Evolutionary conservation across 2,329 filamentous ascomycete genomes (phyloP).

Genomic region (Gaeumannomyces tritici): DNA sequence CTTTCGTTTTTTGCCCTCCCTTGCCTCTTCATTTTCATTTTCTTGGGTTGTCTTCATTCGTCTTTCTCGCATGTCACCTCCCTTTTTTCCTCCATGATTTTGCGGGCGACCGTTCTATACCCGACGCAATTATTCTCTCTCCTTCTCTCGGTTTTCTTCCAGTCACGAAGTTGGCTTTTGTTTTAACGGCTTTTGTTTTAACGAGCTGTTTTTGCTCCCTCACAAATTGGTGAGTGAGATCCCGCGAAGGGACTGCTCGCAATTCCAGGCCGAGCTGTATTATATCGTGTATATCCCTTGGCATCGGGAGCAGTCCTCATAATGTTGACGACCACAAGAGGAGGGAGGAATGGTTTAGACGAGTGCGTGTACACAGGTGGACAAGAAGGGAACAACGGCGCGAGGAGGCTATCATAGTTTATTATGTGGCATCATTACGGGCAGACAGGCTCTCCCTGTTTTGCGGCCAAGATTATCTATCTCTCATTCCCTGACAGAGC

Average conservation of each 20-base stretch:
- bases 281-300: neutral
- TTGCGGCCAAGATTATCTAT: neutral
- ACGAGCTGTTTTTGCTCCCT: neutral
- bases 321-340: neutral
- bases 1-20: neutral
- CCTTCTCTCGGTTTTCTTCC: conserved; percentile 15
- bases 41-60: conserved; percentile 13
- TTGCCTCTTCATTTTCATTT: conserved; percentile 6
- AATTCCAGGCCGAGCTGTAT: neutral
- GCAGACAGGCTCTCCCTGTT: neutral
- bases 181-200: neutral
- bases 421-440: neutral
- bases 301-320: neutral
- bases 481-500: neutral
- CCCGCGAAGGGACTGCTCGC: neutral
- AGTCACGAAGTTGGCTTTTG: neutral
- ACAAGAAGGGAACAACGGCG: neutral
- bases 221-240: neutral
- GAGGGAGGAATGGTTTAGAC: neutral
- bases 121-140: conserved; percentile 26
- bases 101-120: conserved; percentile 26
- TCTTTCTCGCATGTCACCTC: conserved; percentile 19
- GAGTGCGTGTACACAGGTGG: neutral
- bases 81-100: conserved; percentile 19
- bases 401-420: neutral